Percentiles rank a stretch among this genome's conserved stretches.
These are phyloP conservation scores for Wickerhamomyces bisporus DNA, from an alignment of 805 yeast species.

Conservation along the genomic window DNA sequence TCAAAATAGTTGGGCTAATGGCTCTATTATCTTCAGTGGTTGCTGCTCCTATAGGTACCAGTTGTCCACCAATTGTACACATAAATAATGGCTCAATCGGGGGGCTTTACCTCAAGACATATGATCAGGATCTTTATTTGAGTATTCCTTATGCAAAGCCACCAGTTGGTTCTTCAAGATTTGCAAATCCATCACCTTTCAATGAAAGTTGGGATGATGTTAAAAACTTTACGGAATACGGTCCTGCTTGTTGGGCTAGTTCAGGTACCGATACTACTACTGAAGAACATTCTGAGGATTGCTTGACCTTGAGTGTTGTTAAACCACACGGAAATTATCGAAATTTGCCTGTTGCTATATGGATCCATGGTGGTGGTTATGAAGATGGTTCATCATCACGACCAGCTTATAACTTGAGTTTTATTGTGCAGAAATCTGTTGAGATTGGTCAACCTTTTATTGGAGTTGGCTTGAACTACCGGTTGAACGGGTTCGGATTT, in stretches of 20 bases:
- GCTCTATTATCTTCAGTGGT: no score
- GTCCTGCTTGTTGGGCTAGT: constrained; percentile 20
- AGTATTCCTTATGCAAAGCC: constrained; percentile 28
- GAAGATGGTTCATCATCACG: constrained; percentile 20
- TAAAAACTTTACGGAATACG: constrained; percentile 16
- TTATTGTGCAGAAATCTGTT: constrained; percentile 12
- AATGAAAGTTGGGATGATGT: constrained; percentile 13
- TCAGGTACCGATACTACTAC: constrained; percentile 8
- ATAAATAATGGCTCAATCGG: constrained; percentile 11
- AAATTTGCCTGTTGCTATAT: constrained; percentile 28
- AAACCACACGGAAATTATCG: constrained; percentile 16
- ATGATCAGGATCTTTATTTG: constrained; percentile 15
- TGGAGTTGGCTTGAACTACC: constrained; percentile 33
- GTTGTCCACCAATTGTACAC: not conserved
- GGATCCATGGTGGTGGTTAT: constrained; percentile 35
- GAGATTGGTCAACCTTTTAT: constrained; percentile 23
- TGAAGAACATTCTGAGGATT: constrained; percentile 24
- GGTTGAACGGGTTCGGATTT: constrained; percentile 34
- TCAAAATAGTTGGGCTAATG: no score
- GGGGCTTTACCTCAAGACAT: constrained; percentile 9
- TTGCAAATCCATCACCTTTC: constrained; percentile 18
- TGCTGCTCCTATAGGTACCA: no score
- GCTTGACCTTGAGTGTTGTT: constrained; percentile 26
- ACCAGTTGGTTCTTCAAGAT: constrained; percentile 23
- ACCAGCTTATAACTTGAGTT: constrained; percentile 14